phyloP scores from a whole-genome alignment of 2,329 filamentous ascomycete species.

The Beauveria sp. region DNA sequence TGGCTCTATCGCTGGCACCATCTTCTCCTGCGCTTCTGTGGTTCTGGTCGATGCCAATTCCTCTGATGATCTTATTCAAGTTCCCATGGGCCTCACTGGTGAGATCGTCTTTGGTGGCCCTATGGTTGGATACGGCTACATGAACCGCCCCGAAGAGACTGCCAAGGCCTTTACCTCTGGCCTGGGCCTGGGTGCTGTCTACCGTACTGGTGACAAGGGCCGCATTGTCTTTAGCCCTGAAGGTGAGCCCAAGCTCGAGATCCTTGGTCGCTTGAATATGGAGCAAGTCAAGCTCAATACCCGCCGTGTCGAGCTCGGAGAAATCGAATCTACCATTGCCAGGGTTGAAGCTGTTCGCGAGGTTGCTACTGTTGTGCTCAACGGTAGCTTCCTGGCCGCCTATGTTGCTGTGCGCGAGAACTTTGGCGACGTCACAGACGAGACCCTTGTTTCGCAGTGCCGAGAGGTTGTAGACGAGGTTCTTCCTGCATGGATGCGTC shows the following conservation, averaged over 20 bases:
- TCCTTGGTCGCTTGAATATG: conserved; percentile 9
- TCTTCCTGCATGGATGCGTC: conserved; percentile 12
- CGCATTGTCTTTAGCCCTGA: conserved; percentile 6
- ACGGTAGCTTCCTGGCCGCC: conserved; percentile 9
- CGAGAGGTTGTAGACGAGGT: conserved; percentile 1
- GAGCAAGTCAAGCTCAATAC: conserved; percentile 11
- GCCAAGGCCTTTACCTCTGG: conserved; percentile 4
- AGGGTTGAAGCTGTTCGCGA: conserved; percentile 22
- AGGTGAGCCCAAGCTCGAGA: conserved; percentile 9
- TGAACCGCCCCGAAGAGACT: conserved; percentile 11
- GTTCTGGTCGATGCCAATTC: conserved; percentile 10
- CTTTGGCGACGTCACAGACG: neutral
- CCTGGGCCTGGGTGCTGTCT: neutral
- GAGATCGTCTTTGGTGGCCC: conserved; percentile 21
- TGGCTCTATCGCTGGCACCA: conserved; percentile 4
- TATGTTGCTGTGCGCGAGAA: conserved; percentile 6
- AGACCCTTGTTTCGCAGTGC: neutral
- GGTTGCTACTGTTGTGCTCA: conserved; percentile 40
- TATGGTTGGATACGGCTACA: conserved; percentile 12
- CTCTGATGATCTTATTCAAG: neutral
- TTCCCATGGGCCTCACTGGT: conserved; percentile 9
- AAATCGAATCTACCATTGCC: conserved; percentile 8
- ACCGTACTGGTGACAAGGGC: conserved; percentile 10
- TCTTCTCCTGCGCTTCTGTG: conserved; percentile 7
- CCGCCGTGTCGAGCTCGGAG: conserved; percentile 8